Evolutionary conservation across 257 asterid species (phyloP).

Genomic region (Solanum pinnatisectum): DNA sequence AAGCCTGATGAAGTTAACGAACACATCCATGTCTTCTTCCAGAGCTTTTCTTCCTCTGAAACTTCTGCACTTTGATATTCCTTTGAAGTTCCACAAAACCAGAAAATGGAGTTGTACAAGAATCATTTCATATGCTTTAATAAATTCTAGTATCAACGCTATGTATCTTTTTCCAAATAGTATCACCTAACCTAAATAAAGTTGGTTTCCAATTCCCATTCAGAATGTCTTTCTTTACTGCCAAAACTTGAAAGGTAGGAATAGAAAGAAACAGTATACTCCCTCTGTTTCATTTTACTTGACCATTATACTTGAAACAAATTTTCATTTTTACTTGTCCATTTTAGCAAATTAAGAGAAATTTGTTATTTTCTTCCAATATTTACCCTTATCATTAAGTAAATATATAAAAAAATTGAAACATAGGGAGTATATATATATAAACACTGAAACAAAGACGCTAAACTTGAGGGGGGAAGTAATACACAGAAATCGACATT

Average conservation of each 20-base stretch:
- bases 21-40: slow-evolving; percentile 4
- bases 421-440: neutral
- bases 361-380: neutral
- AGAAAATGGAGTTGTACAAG: neutral
- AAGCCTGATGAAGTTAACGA: neutral
- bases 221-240: neutral
- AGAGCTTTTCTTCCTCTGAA: neutral
- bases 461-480: neutral
- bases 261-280: neutral
- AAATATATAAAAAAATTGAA: neutral
- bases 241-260: neutral
- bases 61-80: neutral
- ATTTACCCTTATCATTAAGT: neutral
- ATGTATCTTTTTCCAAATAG: neutral
- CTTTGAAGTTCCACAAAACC: neutral
- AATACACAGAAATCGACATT: neutral
- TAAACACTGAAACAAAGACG: neutral
- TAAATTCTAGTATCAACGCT: neutral
- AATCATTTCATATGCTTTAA: neutral
- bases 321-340: too few relatives aligned
- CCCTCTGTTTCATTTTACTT: neutral
- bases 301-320: too few relatives aligned
- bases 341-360: neutral
- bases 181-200: neutral
- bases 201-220: neutral